These are phyloP conservation scores for Asterionellopsis glacialis DNA, from an alignment of 108 stramenopile species.

Conservation along the genomic window DNA sequence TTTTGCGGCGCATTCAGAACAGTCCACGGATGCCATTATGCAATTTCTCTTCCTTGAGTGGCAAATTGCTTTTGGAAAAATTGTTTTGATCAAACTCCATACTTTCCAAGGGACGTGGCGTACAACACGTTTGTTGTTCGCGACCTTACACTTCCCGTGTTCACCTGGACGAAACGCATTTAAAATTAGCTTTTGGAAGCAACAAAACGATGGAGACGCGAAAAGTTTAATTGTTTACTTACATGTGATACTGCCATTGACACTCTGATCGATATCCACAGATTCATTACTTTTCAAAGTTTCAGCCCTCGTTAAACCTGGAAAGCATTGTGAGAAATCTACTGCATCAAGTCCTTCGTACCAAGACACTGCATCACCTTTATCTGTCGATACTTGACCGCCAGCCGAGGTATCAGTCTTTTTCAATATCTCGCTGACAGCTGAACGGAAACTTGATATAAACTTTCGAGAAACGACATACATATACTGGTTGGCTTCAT, in stretches of 20 bases:
- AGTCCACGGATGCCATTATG: too few relatives aligned
- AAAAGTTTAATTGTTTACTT: background rate
- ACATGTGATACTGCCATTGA: slow-evolving; percentile 44
- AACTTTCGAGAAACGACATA: slow-evolving; percentile 15
- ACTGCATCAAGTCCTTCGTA: slow-evolving; percentile 23
- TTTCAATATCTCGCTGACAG: slow-evolving; percentile 14
- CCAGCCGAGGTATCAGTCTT: slow-evolving; percentile 6
- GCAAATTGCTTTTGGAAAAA: slow-evolving; percentile 5
- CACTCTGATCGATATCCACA: slow-evolving; percentile 22
- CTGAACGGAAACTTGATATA: slow-evolving; percentile 19
- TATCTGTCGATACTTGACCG: background rate
- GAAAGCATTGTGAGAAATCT: slow-evolving; percentile 5
- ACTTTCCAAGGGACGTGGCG: slow-evolving; percentile 17
- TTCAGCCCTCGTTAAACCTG: background rate
- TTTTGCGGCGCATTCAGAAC: slow-evolving; percentile 5
- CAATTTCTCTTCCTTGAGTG: background rate
- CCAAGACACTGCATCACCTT: background rate
- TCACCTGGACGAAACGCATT: slow-evolving; percentile 17
- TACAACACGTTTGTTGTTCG: slow-evolving; percentile 26
- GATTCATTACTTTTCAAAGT: slow-evolving; percentile 2
- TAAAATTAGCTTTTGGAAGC: background rate
- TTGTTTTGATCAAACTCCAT: slow-evolving; percentile 3
- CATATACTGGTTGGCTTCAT: slow-evolving; percentile 3
- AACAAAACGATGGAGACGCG: slow-evolving; percentile 5
- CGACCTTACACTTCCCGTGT: slow-evolving; percentile 28